These are phyloP conservation scores for Plasmodium falciparum DNA, from an alignment of 169 alveolate genomes.

Conservation along the genomic window DNA sequence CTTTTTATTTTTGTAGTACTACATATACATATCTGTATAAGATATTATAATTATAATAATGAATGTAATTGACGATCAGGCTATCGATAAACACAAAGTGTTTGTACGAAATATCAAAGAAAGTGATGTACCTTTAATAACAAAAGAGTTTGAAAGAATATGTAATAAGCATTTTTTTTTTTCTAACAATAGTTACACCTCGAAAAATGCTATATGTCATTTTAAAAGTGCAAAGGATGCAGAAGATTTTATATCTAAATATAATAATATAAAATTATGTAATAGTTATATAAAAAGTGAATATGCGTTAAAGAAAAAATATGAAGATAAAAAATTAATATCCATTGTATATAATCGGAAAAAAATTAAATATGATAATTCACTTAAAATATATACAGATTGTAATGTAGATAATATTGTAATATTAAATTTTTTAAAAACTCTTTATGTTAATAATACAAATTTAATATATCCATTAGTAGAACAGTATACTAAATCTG, in stretches of 20 bases:
- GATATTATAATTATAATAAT: neutral
- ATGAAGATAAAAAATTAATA: constrained; percentile 18
- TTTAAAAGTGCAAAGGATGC: constrained; percentile 54
- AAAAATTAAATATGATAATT: constrained; percentile 35
- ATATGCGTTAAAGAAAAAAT: constrained; percentile 55
- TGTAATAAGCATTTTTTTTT: constrained; percentile 64
- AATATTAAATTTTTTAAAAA: constrained; percentile 37
- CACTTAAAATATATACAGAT: constrained; percentile 35
- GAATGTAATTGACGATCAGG: constrained; percentile 8
- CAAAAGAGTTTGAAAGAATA: constrained; percentile 32
- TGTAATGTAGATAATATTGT: constrained; percentile 24
- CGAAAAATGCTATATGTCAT: constrained; percentile 57
- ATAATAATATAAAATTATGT: constrained; percentile 14
- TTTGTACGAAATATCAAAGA: constrained; percentile 58
- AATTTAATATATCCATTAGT: neutral
- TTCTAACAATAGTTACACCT: constrained; percentile 32
- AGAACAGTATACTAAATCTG: neutral
- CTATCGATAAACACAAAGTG: constrained; percentile 59
- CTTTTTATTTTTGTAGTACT: too few species aligned
- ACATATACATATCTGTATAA: too few species aligned
- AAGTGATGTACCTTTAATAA: constrained; percentile 18
- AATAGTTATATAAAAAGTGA: constrained; percentile 49
- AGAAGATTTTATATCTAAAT: constrained; percentile 43
- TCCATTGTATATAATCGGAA: constrained; percentile 25
- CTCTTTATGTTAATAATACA: constrained; percentile 20